Percentiles rank a stretch among this genome's conserved stretches.
These are phyloP conservation scores for Rhizopus sp. DNA, from an alignment of 371 early-diverging fungal species.

Conservation along the genomic window DNA sequence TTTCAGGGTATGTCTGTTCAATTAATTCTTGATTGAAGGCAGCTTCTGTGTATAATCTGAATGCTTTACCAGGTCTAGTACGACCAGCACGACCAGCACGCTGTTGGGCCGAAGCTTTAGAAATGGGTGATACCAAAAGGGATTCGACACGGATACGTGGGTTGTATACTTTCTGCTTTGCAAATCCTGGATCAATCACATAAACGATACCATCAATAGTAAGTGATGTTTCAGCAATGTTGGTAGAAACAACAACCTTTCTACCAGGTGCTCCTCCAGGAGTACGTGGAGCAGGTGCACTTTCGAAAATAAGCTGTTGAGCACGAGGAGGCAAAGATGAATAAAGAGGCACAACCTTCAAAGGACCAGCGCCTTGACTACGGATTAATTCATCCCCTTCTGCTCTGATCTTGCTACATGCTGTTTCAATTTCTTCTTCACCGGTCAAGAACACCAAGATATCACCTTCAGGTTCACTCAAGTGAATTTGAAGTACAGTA, in stretches of 20 bases:
- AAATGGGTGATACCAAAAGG: slow-evolving; percentile 74
- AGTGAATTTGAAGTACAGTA: slow-evolving; percentile 85
- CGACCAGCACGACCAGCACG: slow-evolving; percentile 93
- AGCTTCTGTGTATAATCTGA: slow-evolving; percentile 90
- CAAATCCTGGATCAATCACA: slow-evolving; percentile 98
- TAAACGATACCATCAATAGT: slow-evolving; percentile 99
- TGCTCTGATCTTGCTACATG: slow-evolving; percentile 69
- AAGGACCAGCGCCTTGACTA: slow-evolving; percentile 64
- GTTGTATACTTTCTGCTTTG: slow-evolving; percentile 98
- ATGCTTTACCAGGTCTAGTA: slow-evolving; percentile 92
- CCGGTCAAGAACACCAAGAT: slow-evolving; percentile 92
- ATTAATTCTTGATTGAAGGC: slow-evolving; percentile 79
- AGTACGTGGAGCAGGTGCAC: slow-evolving; percentile 77
- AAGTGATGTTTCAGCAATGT: slow-evolving; percentile 98
- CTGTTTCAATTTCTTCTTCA: slow-evolving; percentile 94
- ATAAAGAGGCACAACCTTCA: slow-evolving; percentile 89
- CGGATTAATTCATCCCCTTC: slow-evolving; percentile 67
- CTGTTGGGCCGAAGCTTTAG: slow-evolving; percentile 82
- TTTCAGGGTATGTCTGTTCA: slow-evolving; percentile 92
- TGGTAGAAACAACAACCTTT: slow-evolving; percentile 96
- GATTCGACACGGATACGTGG: slow-evolving; percentile 90
- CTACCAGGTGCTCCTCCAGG: slow-evolving; percentile 85
- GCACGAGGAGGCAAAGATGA: slow-evolving; percentile 89
- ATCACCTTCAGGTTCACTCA: slow-evolving; percentile 84
- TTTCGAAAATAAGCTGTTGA: slow-evolving; percentile 91